These are phyloP conservation scores for Candida sp. DNA, from an alignment of 1,139 yeast genomes.

Conservation along the genomic window DNA sequence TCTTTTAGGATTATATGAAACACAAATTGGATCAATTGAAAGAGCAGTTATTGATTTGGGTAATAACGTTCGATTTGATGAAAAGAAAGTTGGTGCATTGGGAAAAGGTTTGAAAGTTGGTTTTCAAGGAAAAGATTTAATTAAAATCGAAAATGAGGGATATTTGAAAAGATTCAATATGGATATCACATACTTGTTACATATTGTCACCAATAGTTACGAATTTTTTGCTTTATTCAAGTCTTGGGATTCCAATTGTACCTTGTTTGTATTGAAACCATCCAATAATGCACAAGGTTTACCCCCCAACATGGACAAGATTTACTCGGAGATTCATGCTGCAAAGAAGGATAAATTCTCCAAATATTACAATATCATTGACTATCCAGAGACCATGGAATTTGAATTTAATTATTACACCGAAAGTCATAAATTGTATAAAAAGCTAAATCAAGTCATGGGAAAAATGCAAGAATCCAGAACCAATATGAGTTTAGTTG, in stretches of 20 bases:
- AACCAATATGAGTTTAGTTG: constrained; percentile 63
- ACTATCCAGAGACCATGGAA: constrained; percentile 47
- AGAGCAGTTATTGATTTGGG: constrained; percentile 82
- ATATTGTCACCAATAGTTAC: constrained; percentile 71
- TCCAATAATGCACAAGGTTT: constrained; percentile 66
- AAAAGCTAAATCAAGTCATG: constrained; percentile 51
- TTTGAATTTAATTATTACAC: constrained; percentile 51
- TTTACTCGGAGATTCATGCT: constrained; percentile 52
- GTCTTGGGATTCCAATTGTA: constrained; percentile 56
- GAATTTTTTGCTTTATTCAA: constrained; percentile 70
- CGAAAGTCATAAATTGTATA: constrained; percentile 48
- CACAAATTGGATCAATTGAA: constrained; percentile 63
- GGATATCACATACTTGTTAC: constrained; percentile 68
- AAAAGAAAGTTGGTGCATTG: constrained; percentile 72
- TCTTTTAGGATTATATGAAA: constrained; percentile 74
- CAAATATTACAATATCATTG: constrained; percentile 41
- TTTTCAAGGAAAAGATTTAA: constrained; percentile 62
- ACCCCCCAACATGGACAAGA: constrained; percentile 48
- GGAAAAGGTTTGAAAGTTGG: constrained; percentile 88
- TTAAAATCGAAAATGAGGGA: constrained; percentile 40
- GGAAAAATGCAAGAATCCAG: constrained; percentile 63
- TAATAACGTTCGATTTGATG: constrained; percentile 63
- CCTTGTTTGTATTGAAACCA: constrained; percentile 67
- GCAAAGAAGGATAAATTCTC: constrained; percentile 46
- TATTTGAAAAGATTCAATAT: constrained; percentile 55